Conservation (phyloP, 805 yeast genomes). For the Yarrowia sp. region DNA sequence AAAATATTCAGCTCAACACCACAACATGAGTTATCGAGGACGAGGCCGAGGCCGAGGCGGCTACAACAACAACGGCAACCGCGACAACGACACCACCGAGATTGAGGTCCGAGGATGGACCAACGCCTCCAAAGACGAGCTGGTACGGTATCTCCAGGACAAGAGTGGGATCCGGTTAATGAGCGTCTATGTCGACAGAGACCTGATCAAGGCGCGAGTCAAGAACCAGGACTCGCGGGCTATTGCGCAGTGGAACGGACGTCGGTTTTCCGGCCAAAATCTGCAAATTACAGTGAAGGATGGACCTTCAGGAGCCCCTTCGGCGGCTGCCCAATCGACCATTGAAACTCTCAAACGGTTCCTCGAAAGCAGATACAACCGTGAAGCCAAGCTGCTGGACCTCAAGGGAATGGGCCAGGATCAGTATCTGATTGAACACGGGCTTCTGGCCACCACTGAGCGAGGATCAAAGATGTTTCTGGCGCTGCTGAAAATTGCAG, state of each 20-base stretch:
- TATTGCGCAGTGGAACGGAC: constrained; percentile 66
- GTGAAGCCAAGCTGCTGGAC: constrained; percentile 63
- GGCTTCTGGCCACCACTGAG: constrained; percentile 59
- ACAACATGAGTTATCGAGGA: constrained; percentile 29
- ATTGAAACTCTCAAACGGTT: constrained; percentile 62
- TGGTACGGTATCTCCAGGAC: constrained; percentile 65
- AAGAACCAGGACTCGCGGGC: constrained; percentile 56
- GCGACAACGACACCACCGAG: constrained; percentile 35
- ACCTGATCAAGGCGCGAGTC: constrained; percentile 60
- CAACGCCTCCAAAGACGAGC: constrained; percentile 67
- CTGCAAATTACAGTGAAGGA: constrained; percentile 50
- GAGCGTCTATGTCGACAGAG: constrained; percentile 55
- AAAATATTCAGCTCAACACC: neutral
- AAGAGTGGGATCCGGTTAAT: constrained; percentile 57
- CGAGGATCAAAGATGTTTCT: constrained; percentile 81
- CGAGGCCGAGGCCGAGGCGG: constrained; percentile 27
- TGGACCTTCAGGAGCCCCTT: constrained; percentile 10
- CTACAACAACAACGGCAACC: constrained; percentile 34
- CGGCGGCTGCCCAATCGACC: constrained; percentile 41
- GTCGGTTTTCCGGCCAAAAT: constrained; percentile 72
- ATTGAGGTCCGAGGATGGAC: constrained; percentile 80
- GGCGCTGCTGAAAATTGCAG: constrained; percentile 82
- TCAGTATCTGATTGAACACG: constrained; percentile 55
- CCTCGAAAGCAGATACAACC: constrained; percentile 64
- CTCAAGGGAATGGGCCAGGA: constrained; percentile 65